Base-by-base conservation (phyloP, 805 yeast species). In the Starmerella bacillaris region DNA sequence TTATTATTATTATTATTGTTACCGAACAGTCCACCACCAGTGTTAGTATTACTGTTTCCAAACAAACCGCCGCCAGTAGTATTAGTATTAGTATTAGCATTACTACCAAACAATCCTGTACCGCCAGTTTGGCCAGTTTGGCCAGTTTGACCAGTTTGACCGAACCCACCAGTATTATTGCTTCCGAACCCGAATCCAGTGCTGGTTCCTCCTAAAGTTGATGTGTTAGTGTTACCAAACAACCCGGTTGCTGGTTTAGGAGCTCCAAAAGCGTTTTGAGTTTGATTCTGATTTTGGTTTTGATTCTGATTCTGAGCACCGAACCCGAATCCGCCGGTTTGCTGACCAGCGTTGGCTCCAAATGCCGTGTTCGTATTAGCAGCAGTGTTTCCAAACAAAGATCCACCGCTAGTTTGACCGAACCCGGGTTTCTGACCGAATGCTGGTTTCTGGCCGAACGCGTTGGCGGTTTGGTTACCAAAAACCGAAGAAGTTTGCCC, bases 51-150 rank as follows among this genome's bases (percentile, higher is more conserved):
- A 18, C 41, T 14, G 19, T 18, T 18, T 12, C 46, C 46, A 35
- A 42, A 42, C 15, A 27, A 22, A 9, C 34, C 33, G 24, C 34
- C 34, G 40, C 43, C 29, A 51, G 47, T 35, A 44, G 42, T 21
- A 8, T 20, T 28, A 24, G 21, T 34, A 5, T 42, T 19, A 5
- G 27, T 9, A 18, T 4, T 35, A 17, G n/a, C 29, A 21, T 16
- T 20, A 8, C 19, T 16, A 30, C 39, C 39, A 30, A 38, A 38
- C 31, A 33, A 12, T 11, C 35, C 33, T 18, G 38, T 35, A 11
- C 31, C 4, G 7, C 30, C 17, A 19, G 9, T 22, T 12, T 22
- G 24, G 11, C 24, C 24, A 12, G 9, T 22, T 12, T 22, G 24
- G 11, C 11, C 24, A 9, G 24, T 9, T 12, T 22, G 24, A 9